These are phyloP conservation scores for Polytrichum formosum DNA, from an alignment of 225 moss, liverwort and hornwort species.

Conservation along the genomic window DNA sequence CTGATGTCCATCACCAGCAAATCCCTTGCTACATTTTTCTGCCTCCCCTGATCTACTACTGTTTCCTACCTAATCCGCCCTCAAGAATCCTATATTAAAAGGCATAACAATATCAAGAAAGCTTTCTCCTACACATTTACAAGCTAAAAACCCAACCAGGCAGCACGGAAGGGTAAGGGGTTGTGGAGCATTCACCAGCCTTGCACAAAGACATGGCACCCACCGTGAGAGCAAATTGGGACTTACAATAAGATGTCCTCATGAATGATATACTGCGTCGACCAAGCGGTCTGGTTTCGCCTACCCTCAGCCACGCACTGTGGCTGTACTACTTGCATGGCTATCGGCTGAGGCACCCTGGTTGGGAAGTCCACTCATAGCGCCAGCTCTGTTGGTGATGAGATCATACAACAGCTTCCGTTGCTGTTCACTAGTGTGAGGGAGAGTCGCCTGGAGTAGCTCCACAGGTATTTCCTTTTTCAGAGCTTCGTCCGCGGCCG, in stretches of 20 bases:
- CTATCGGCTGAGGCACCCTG: constrained; percentile 51
- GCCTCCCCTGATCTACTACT: not conserved
- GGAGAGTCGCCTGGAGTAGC: constrained; percentile 85
- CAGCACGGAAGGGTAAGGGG: constrained; percentile 7
- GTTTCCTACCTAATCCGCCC: constrained; percentile 14
- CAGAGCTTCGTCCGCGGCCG: constrained; percentile 75
- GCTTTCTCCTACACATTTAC: constrained; percentile 45
- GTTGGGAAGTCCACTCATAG: constrained; percentile 53
- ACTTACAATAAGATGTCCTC: constrained; percentile 29
- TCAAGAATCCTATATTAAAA: constrained; percentile 17
- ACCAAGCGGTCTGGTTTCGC: constrained; percentile 2
- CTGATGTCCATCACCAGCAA: constrained; percentile 11
- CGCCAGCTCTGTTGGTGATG: constrained; percentile 80
- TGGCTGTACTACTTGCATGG: constrained; percentile 59
- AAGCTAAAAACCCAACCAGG: constrained; percentile 32
- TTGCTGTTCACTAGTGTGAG: constrained; percentile 96
- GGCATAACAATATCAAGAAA: constrained; percentile 38
- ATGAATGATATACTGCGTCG: not conserved
- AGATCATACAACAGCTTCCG: constrained; percentile 79
- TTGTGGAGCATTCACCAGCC: not conserved
- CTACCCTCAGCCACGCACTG: constrained; percentile 53
- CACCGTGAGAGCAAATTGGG: constrained; percentile 13
- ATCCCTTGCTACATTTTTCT: not conserved
- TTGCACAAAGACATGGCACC: constrained; percentile 23
- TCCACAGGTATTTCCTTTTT: constrained; percentile 98